phyloP scores from a whole-genome alignment of 441 rosid genomes.

The Gossypium trilobum region DNA sequence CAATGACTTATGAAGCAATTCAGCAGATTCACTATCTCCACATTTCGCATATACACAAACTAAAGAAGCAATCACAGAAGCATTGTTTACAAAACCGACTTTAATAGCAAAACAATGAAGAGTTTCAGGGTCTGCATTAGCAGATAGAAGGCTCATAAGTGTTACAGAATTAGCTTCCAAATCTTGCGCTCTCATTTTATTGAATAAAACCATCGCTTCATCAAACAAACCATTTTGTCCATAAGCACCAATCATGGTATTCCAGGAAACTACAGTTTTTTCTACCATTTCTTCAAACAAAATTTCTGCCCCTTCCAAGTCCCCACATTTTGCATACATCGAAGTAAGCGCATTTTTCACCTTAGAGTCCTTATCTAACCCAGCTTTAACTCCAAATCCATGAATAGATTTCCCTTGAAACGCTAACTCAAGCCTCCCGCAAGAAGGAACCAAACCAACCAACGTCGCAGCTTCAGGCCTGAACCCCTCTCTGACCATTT shows the following conservation, averaged over 20 bases:
- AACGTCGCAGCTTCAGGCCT: constrained; percentile 42
- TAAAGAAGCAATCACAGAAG: constrained; percentile 45
- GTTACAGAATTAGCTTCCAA: constrained; percentile 46
- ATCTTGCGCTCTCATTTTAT: constrained; percentile 33
- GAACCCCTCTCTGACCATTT: constrained; percentile 50
- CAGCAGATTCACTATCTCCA: constrained; percentile 42
- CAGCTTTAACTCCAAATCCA: constrained; percentile 43
- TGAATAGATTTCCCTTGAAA: constrained; percentile 59
- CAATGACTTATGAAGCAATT: constrained; percentile 33
- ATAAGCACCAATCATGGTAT: constrained; percentile 62
- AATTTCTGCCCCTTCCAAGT: constrained; percentile 38
- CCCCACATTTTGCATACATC: constrained; percentile 53
- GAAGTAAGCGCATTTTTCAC: constrained; percentile 50
- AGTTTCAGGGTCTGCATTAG: constrained; percentile 35
- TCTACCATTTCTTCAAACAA: constrained; percentile 42
- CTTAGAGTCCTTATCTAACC: constrained; percentile 40
- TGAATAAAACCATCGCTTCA: constrained; percentile 45
- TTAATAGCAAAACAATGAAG: constrained; percentile 51
- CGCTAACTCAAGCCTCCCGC: constrained; percentile 38
- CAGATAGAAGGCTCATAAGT: constrained; percentile 48
- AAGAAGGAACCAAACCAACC: constrained; percentile 51
- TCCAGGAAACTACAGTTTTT: constrained; percentile 55
- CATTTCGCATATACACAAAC: constrained; percentile 49
- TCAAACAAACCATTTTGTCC: constrained; percentile 45
- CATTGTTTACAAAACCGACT: constrained; percentile 38